phyloP scores from a whole-genome alignment of 176 grass and related monocot species.

The Olyra latifolia region DNA sequence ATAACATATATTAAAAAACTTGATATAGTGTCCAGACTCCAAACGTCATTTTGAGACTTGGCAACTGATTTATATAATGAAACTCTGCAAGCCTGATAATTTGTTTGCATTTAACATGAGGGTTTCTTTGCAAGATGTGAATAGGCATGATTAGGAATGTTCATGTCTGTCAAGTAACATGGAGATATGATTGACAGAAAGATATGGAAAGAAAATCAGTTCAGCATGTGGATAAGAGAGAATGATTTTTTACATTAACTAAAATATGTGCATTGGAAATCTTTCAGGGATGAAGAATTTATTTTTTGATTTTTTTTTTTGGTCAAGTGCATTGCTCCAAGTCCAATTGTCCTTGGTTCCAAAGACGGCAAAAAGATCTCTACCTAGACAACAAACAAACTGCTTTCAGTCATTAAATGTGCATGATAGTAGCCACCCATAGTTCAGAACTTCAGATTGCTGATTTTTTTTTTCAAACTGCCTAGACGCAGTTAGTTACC shows the following conservation, averaged over 20 bases:
- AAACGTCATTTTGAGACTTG: not conserved
- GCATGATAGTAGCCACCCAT: slow-evolving; percentile 17
- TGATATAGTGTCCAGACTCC: not conserved
- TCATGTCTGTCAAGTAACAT: not conserved
- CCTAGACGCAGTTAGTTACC: not conserved
- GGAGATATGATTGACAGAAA: not conserved
- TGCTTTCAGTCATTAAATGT: slow-evolving; percentile 31
- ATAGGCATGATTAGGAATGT: not conserved
- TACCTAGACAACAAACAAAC: slow-evolving; percentile 30
- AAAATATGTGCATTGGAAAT: not conserved
- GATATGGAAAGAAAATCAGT: not conserved
- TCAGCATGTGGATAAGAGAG: not conserved
- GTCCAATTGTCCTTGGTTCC: slow-evolving; percentile 3
- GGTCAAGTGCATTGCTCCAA: not conserved
- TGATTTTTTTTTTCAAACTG: not conserved
- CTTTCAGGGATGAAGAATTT: not conserved
- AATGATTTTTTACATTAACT: not conserved
- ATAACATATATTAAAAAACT: not conserved
- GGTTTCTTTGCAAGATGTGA: not conserved
- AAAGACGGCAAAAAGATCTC: slow-evolving; percentile 30
- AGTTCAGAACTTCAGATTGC: slow-evolving; percentile 5
- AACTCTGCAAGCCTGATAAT: not conserved
- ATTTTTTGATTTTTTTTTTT: slow-evolving; percentile 6
- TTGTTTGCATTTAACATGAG: not conserved
- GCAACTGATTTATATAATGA: not conserved